Conservation (phyloP, 345 rosid genomes). For the Moricandia arvensis region DNA sequence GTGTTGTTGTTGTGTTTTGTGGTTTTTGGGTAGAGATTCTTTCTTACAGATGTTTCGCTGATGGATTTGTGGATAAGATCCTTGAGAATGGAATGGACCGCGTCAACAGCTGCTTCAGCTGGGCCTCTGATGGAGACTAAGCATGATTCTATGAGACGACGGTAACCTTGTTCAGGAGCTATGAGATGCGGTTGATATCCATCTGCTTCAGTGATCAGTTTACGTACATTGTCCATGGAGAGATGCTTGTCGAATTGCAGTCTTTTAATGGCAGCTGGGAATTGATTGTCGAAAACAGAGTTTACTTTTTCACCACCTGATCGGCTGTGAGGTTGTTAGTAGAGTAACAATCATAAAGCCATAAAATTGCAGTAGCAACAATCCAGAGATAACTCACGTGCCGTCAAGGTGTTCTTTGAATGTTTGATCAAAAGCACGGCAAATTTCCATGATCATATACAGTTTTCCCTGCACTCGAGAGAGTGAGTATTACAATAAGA, state of each 20-base stretch:
- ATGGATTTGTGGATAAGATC: conserved; percentile 83
- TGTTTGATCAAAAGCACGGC: conserved; percentile 87
- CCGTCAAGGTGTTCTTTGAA: conserved; percentile 97
- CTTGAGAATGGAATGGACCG: conserved; percentile 83
- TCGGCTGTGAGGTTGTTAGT: conserved; percentile 55
- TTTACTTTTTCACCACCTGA: conserved; percentile 96
- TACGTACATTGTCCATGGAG: conserved; percentile 78
- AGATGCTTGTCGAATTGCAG: conserved; percentile 91
- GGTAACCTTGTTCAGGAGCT: conserved; percentile 97
- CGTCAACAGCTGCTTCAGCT: conserved; percentile 97
- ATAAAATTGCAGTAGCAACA: not conserved
- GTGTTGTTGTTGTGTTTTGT: not conserved
- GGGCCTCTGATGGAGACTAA: conserved; percentile 82
- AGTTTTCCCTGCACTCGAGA: conserved; percentile 71
- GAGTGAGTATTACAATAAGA: conserved; percentile 4
- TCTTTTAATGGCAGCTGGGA: conserved; percentile 89
- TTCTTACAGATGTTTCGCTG: conserved; percentile 58
- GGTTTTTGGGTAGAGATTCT: not conserved
- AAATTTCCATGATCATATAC: conserved; percentile 91
- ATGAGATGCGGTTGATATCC: conserved; percentile 98
- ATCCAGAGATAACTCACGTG: conserved; percentile 46
- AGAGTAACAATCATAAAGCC: not conserved
- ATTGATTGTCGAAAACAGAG: conserved; percentile 76
- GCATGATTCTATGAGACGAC: conserved; percentile 90
- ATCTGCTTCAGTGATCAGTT: conserved; percentile 94